Conservation (phyloP, 129 eudicot species). For the Escallonia herrerae region DNA sequence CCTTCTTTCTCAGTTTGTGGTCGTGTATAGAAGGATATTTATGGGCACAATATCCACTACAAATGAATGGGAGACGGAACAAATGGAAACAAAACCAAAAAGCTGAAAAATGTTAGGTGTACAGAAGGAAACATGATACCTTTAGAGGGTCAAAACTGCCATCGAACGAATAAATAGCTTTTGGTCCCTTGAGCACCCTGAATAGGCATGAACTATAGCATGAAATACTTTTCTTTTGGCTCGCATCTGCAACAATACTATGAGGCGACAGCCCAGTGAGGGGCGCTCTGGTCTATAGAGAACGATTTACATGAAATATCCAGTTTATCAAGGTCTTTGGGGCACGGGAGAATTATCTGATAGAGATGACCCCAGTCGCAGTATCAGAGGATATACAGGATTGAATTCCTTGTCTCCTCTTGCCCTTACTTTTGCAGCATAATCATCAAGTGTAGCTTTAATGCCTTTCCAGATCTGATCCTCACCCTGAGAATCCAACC, state of each 20-base stretch:
- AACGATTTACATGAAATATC: background rate
- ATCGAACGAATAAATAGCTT: too few species aligned
- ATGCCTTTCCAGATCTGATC: slow-evolving; percentile 93
- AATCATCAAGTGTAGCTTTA: slow-evolving; percentile 89
- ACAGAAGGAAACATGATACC: too few species aligned
- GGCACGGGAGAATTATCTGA: slow-evolving; percentile 31
- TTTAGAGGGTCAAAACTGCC: too few species aligned
- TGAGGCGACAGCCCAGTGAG: background rate
- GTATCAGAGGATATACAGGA: slow-evolving; percentile 90
- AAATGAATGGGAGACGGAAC: too few species aligned
- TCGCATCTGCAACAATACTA: background rate
- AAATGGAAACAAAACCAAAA: too few species aligned
- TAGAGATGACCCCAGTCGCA: slow-evolving; percentile 63
- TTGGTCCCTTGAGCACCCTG: too few species aligned
- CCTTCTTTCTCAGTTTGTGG: too few species aligned
- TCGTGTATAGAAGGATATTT: too few species aligned
- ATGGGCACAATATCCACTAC: too few species aligned
- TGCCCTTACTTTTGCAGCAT: slow-evolving; percentile 59
- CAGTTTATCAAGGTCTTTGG: slow-evolving; percentile 16
- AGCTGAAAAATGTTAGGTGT: too few species aligned
- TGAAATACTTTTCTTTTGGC: background rate
- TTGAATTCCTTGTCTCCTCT: slow-evolving; percentile 85
- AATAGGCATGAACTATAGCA: background rate
- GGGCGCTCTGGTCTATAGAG: background rate
- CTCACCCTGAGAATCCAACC: slow-evolving; percentile 94